Percentiles rank a stretch among this genome's conserved stretches.
Evolutionary conservation across 768 basidiomycete genomes (phyloP).

Genomic region (Trametes gibbosa): DNA sequence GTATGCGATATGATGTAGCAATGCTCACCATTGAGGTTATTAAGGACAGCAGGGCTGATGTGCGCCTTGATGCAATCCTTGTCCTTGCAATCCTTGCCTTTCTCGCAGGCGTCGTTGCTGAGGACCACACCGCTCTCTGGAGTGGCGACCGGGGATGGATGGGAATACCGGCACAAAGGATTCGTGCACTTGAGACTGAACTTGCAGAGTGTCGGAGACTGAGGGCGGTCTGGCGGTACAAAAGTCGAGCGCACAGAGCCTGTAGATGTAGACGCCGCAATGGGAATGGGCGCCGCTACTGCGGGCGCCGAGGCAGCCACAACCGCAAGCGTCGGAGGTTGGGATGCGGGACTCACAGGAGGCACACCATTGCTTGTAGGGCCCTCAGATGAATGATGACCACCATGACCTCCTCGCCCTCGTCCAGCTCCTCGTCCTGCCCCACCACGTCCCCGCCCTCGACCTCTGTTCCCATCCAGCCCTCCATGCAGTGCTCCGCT

Average conservation of each 20-base stretch:
- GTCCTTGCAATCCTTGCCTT: constrained; percentile 86
- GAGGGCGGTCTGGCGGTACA: constrained; percentile 71
- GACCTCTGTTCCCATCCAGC: constrained; percentile 19
- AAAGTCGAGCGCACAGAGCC: constrained; percentile 42
- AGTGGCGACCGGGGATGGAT: constrained; percentile 96
- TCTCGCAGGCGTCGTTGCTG: constrained; percentile 90
- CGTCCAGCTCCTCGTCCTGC: constrained; percentile 19
- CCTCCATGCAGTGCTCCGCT: constrained; percentile 50
- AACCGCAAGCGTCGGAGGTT: constrained; percentile 9
- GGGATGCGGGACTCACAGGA: neutral
- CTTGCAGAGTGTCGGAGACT: constrained; percentile 91
- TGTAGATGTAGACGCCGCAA: constrained; percentile 12
- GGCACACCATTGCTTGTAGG: constrained; percentile 14
- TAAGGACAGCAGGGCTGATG: constrained; percentile 80
- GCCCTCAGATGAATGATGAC: constrained; percentile 17
- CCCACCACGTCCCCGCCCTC: constrained; percentile 31
- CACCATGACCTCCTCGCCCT: constrained; percentile 23
- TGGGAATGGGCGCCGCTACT: constrained; percentile 23
- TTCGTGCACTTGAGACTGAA: constrained; percentile 91
- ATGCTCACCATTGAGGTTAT: constrained; percentile 58
- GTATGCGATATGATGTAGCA: neutral
- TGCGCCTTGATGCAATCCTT: constrained; percentile 92
- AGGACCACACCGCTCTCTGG: constrained; percentile 92
- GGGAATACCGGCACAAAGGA: constrained; percentile 84
- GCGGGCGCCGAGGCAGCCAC: constrained; percentile 20